These are phyloP conservation scores for Colletotrichum caudatum DNA, from an alignment of 2,329 filamentous ascomycete genomes.

Conservation along the genomic window DNA sequence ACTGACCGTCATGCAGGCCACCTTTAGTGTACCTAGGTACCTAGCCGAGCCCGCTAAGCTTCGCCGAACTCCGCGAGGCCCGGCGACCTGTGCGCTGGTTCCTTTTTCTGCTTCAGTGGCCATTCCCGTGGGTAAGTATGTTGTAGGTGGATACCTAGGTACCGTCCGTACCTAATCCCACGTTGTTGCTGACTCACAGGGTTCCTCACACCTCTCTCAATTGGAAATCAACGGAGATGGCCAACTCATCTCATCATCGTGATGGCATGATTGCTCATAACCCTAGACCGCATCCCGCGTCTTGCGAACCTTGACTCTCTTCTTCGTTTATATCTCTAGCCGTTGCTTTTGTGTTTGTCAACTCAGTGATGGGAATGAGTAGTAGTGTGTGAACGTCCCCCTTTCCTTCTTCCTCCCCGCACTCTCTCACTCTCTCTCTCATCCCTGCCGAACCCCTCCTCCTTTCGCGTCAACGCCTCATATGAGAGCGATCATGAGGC, in stretches of 20 bases:
- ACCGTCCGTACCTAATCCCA: constrained; percentile 37
- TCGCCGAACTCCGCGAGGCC: constrained; percentile 22
- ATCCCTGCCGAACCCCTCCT: neutral
- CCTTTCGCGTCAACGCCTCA: neutral
- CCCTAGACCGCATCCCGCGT: neutral
- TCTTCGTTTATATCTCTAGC: too few relatives aligned
- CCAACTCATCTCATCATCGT: constrained; percentile 23
- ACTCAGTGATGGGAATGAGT: constrained; percentile 14
- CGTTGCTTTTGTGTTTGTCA: neutral
- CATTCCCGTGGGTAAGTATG: too few relatives aligned
- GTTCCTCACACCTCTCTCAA: constrained; percentile 13
- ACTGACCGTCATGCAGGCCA: neutral
- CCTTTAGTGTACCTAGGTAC: too few relatives aligned
- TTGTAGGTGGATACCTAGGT: too few relatives aligned
- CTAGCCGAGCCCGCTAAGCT: neutral
- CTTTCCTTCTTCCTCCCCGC: neutral
- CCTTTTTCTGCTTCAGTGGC: constrained; percentile 23
- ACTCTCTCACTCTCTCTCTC: constrained; percentile 10
- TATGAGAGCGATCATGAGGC: constrained; percentile 27
- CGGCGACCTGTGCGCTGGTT: constrained; percentile 29
- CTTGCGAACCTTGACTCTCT: neutral
- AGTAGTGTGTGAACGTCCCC: constrained; percentile 6
- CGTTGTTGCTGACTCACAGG: constrained; percentile 34
- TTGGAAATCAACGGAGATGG: constrained; percentile 23
- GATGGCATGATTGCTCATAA: constrained; percentile 22